A percentile compares a stretch with the other conserved stretches of the same genome.
Evolutionary conservation across 208 protist genomes (phyloP).

Genomic region (Acanthamoeba lenticulata): DNA sequence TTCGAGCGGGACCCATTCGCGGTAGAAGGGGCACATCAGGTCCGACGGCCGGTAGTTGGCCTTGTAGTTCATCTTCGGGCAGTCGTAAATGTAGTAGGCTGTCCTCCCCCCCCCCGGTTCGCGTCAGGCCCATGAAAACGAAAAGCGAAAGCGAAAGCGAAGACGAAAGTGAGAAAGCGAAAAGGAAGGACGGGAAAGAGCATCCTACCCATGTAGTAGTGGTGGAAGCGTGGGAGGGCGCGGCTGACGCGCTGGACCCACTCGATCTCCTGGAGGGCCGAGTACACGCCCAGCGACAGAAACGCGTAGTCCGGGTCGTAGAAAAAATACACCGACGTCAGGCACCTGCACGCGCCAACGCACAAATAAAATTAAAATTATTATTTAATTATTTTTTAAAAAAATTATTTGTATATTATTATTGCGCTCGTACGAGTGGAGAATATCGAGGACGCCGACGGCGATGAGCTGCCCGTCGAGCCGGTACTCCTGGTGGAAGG

Average conservation of each 20-base stretch:
- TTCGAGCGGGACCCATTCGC: constrained; percentile 71
- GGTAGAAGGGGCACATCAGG: constrained; percentile 72
- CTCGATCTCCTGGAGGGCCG: constrained; percentile 77
- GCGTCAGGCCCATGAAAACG: too few relatives aligned
- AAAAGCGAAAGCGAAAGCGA: neutral
- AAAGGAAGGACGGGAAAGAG: neutral
- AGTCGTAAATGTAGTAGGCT: constrained; percentile 86
- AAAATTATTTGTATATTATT: neutral
- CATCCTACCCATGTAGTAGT: constrained; percentile 81
- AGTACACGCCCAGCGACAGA: constrained; percentile 45
- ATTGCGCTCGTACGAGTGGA: neutral
- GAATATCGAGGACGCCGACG: constrained; percentile 84
- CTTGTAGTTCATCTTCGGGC: constrained; percentile 88
- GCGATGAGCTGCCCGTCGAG: constrained; percentile 84
- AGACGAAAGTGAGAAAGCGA: neutral
- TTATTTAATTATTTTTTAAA: neutral
- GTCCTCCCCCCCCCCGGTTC: neutral
- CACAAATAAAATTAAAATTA: neutral
- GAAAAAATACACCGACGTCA: constrained; percentile 87
- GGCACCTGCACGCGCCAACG: constrained; percentile 22
- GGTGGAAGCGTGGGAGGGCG: constrained; percentile 70
- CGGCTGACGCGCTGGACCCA: neutral
- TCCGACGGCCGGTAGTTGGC: constrained; percentile 74
- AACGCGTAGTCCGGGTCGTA: constrained; percentile 83
- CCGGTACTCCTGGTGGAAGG: constrained; percentile 54